Evolutionary conservation across 306 rosid species (phyloP).

Genomic region (Citrullus mucosospermus): DNA sequence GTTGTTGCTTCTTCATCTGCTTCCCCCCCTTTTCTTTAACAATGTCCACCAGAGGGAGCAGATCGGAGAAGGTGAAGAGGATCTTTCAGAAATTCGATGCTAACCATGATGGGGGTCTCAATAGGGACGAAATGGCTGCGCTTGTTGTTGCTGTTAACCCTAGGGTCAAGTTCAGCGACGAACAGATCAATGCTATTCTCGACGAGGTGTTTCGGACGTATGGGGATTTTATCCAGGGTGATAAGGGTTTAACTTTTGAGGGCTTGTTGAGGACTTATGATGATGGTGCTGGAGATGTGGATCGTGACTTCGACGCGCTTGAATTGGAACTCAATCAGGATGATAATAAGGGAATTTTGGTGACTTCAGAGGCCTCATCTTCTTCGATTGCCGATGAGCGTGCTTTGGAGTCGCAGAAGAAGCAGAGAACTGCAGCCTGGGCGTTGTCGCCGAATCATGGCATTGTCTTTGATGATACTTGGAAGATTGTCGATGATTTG

Average conservation of each 20-base stretch:
- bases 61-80: constrained; percentile 96
- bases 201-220: constrained; percentile 92
- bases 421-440: constrained; percentile 98
- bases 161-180: constrained; percentile 93
- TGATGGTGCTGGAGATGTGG: constrained; percentile 97
- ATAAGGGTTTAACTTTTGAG: constrained; percentile 78
- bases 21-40: neutral
- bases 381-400: constrained; percentile 76
- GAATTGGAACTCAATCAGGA: constrained; percentile 51
- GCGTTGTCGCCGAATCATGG: constrained; percentile 93
- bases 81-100: constrained; percentile 80
- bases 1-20: neutral
- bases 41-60: constrained; percentile 93
- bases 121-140: constrained; percentile 83
- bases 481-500: constrained; percentile 96
- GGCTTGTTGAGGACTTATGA: constrained; percentile 89
- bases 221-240: constrained; percentile 75
- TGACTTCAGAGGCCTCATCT: constrained; percentile 66
- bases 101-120: constrained; percentile 78
- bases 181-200: constrained; percentile 93
- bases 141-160: constrained; percentile 98
- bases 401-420: constrained; percentile 70
- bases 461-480: constrained; percentile 87
- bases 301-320: constrained; percentile 93
- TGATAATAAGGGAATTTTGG: constrained; percentile 28